Base-by-base conservation (phyloP, 371 early-diverging fungal genomes). In the Mortierella sp. region DNA sequence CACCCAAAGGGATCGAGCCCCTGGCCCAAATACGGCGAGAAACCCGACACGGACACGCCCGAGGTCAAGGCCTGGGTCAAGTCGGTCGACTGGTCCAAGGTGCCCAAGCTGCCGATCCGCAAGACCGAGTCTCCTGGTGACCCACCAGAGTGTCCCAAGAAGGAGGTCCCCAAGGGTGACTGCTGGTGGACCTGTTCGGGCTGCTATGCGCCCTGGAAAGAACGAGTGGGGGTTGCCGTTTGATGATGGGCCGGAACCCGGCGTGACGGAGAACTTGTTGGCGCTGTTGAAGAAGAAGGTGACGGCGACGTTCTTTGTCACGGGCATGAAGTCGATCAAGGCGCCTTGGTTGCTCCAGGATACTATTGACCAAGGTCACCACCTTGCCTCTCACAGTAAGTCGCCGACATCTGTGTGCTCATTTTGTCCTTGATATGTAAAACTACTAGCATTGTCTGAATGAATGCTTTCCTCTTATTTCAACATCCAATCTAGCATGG, bases 191-290 rank as follows among this genome's bases (percentile, higher is more conserved):
- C 90, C 2, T 89, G 88, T 66, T 78, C 89, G 16, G 86, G 88
- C 24, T 91, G 91, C 70, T 66, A 77, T 64, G 86, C 86, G 91
- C 74, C 91, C 90, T 40, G 66, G 44, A 14, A 86, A 87, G 72
- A 87, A 88, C 1, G 76, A 81, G 52, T 91, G 90, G 90, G 87
- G 86, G n/a, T 64, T 90, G 71, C 89, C 90, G 0, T 92, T 89
- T 70, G 92, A 92, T 85, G 92, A 92, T 85, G 92, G 92, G 55
- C 92, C 92, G 82, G 88, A 88, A 24, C 68, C 74, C 1, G 77
- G 74, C n/a, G 61, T 63, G 19, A 81, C 82, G 3, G 82, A 77
- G 41, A 26, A 44, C 19, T 31, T 77, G 50, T 53, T 81, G n/a
- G 44, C 29, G 1, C 50, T 81, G n/a, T 39, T 81, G 69, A 5